phyloP scores from a whole-genome alignment of 805 yeast species.

The Brettanomyces sp. region DNA sequence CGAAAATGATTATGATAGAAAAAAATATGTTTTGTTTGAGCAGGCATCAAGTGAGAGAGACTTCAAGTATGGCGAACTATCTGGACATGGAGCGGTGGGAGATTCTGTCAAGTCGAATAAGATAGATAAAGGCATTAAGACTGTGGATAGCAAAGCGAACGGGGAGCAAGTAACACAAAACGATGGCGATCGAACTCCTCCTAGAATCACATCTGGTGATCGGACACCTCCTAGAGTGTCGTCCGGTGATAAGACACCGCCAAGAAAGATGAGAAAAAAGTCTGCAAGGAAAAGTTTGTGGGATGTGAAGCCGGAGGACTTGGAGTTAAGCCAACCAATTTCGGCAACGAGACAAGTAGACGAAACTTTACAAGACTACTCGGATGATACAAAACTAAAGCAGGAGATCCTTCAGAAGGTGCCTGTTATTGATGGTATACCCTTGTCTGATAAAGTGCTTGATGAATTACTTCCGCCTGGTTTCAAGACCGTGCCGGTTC shows the following conservation, averaged over 20 bases:
- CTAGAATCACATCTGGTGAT: not conserved
- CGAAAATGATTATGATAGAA: constrained; percentile 41
- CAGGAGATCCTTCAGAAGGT: constrained; percentile 1
- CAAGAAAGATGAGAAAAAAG: constrained; percentile 19
- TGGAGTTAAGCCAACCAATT: constrained; percentile 6
- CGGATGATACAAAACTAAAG: constrained; percentile 1
- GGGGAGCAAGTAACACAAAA: not conserved
- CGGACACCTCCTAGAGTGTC: not conserved
- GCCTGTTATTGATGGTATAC: constrained; percentile 26
- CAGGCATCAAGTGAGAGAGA: constrained; percentile 25
- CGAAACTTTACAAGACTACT: not conserved
- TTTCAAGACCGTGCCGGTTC: constrained; percentile 34
- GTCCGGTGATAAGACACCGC: not conserved
- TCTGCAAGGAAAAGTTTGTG: constrained; percentile 21
- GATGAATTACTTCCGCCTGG: constrained; percentile 45
- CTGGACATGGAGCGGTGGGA: constrained; percentile 6
- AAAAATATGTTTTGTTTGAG: constrained; percentile 16
- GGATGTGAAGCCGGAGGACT: constrained; percentile 35
- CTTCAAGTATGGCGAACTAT: constrained; percentile 12
- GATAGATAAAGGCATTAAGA: constrained; percentile 4
- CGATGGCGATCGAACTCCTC: constrained; percentile 13
- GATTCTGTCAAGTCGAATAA: constrained; percentile 8
- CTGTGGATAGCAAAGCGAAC: not conserved
- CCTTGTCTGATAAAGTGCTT: constrained; percentile 36
- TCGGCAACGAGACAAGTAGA: too few relatives aligned